Evolutionary conservation across 2,329 filamentous ascomycete genomes (phyloP).

Genomic region (Mollisia scopiformis): DNA sequence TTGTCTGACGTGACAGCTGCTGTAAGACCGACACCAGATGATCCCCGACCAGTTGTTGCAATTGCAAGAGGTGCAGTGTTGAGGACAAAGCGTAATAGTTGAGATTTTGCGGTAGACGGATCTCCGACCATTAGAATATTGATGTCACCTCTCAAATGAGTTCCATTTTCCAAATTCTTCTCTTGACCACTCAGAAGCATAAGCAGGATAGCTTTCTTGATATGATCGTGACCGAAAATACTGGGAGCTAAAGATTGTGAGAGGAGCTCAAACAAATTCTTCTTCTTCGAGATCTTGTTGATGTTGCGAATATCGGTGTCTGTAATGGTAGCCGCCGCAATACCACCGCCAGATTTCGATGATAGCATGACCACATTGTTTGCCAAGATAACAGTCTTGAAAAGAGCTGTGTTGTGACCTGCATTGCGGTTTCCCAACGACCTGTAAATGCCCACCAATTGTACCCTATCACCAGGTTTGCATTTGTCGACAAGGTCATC

Average conservation of each 20-base stretch:
- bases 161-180: slow-evolving; percentile 98
- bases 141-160: slow-evolving; percentile 96
- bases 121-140: slow-evolving; percentile 99
- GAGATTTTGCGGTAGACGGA: slow-evolving; percentile 98
- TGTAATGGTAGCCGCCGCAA: slow-evolving; percentile 89
- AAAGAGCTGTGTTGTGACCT: slow-evolving; percentile 85
- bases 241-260: slow-evolving; percentile 94
- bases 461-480: slow-evolving; percentile 94
- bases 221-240: slow-evolving; percentile 95
- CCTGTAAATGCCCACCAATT: slow-evolving; percentile 94
- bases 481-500: slow-evolving; percentile 94
- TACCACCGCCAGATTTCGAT: slow-evolving; percentile 92
- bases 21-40: slow-evolving; percentile 95
- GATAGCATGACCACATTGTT: slow-evolving; percentile 95
- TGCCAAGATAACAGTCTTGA: slow-evolving; percentile 90
- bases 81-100: slow-evolving; percentile 92
- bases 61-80: slow-evolving; percentile 97
- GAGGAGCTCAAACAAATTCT: slow-evolving; percentile 87
- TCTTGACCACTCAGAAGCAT: slow-evolving; percentile 96
- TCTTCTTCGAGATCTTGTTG: slow-evolving; percentile 95
- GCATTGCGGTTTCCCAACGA: slow-evolving; percentile 95
- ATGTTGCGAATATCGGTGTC: slow-evolving; percentile 98
- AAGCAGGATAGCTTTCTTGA: slow-evolving; percentile 95
- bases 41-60: slow-evolving; percentile 94
- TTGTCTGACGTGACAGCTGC: slow-evolving; percentile 96